Base-by-base conservation (phyloP, 1,284 basidiomycete species). In the Omphalotus olearius region DNA sequence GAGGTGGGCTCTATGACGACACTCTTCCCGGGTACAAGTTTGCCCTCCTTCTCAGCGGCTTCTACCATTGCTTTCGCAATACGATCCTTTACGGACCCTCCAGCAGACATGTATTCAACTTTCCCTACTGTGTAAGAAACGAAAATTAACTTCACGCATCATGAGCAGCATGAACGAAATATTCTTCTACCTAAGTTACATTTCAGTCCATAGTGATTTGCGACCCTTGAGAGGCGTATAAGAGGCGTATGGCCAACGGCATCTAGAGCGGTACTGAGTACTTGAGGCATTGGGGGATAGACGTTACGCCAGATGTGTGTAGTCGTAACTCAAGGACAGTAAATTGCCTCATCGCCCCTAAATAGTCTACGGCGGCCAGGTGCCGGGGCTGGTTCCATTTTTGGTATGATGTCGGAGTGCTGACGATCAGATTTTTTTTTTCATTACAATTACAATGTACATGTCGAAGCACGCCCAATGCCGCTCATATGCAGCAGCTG, bases 51-150 rank as follows among this genome's bases (percentile, higher is more conserved):
- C 74, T 99, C 96, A 5, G 96, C 96, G 20, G 86, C 80, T 59
- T 93, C 85, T 1, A 98, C 83, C 96, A 99, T 99, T n/a, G 92
- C 84, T 68, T 94, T 95, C 20, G 93, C 93, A 56, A 98, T 97
- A 54, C 95, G 78, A 66, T 98, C 96, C 73, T 99, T 99, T 57
- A 98, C 88, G 3, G 90, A 93, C 1, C 96, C 96, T 10, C 96
- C 96, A 2, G 85, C 86, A 20, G 93, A 96, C 63, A 91, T 83
- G 67, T 83, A 97, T 63, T 99, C 96, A 43, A 89, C 78, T 70
- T 98, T 98, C 26, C 80, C 95, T 63, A 97, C 89, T 93, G 55
- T 23, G 17, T 48, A 41, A 36, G 44, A 36, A 17, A 6, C 52
- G n/a, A 56, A 44, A 20, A 33, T 38, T 35, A 33, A 38, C 52